Conservation (phyloP, 352 stramenopile genomes). For the Phytophthora ramorum region DNA sequence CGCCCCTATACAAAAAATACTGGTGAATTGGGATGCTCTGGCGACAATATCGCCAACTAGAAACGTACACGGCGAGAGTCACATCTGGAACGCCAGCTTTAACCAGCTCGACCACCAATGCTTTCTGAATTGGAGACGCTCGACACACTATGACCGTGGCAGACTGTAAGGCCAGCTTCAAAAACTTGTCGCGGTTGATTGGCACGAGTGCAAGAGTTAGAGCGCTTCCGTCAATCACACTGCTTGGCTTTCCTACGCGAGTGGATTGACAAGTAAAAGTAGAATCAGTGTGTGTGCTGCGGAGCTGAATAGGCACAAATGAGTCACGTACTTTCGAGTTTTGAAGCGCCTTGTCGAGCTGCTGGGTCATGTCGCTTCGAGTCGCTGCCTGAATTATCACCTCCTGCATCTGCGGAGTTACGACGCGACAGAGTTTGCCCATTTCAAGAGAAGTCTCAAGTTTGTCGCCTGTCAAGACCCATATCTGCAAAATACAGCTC, state of each 20-base stretch:
- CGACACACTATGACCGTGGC: constrained; percentile 90
- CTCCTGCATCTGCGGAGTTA: constrained; percentile 87
- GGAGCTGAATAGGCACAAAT: not conserved
- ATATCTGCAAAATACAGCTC: constrained; percentile 64
- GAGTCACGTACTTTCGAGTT: constrained; percentile 44
- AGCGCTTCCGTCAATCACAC: constrained; percentile 74
- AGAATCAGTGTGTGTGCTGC: not conserved
- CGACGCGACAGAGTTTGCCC: constrained; percentile 90
- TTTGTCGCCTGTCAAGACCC: constrained; percentile 97
- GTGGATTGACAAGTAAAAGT: not conserved
- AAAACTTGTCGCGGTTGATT: constrained; percentile 67
- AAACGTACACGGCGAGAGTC: constrained; percentile 93
- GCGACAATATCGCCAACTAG: constrained; percentile 5
- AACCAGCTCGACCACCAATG: constrained; percentile 94
- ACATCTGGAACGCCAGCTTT: constrained; percentile 77
- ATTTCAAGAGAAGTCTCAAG: constrained; percentile 99
- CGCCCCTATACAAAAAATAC: constrained; percentile 80
- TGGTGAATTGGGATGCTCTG: constrained; percentile 20
- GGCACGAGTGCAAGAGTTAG: constrained; percentile 65
- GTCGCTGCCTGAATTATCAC: constrained; percentile 58
- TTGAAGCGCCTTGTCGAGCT: constrained; percentile 56
- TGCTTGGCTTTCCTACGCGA: constrained; percentile 61
- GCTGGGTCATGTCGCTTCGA: constrained; percentile 55
- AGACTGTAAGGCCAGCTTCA: constrained; percentile 73
- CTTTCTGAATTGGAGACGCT: constrained; percentile 91